phyloP scores from a whole-genome alignment of 176 grass and related monocot species.

The Triticum aestivum region DNA sequence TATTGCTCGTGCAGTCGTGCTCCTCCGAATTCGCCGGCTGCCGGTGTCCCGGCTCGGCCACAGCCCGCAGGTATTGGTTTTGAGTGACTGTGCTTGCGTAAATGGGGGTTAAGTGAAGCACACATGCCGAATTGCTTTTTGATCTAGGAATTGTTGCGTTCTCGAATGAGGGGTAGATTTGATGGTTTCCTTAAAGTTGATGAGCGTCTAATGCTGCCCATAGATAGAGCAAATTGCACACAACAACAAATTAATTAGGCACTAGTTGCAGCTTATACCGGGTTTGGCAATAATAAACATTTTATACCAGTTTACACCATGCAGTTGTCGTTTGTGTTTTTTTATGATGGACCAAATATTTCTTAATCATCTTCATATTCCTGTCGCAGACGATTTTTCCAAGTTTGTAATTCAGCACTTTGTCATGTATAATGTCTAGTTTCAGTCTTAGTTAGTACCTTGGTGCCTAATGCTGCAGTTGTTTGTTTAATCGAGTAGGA shows the following conservation, averaged over 20 bases:
- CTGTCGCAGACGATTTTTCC: neutral
- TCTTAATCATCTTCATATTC: neutral
- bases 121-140: neutral
- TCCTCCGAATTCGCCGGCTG: neutral
- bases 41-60: neutral
- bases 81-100: neutral
- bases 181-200: neutral
- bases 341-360: no score
- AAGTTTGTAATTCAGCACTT: neutral
- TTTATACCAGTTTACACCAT: no score
- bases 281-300: no score
- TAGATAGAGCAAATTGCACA: no score
- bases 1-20: neutral
- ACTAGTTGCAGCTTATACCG: no score
- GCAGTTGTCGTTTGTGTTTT: no score
- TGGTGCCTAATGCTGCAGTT: conserved; percentile 11
- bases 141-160: neutral
- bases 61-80: neutral
- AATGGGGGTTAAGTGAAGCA: neutral
- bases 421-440: neutral
- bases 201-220: no score
- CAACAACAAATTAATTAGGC: no score
- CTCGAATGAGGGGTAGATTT: neutral
- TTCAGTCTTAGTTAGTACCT: neutral
- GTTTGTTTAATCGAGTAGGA: neutral